Evolutionary conservation across 2,329 filamentous ascomycete species (phyloP), one percentile per base, ranked within the genome.

Genomic region (Diaporthe citri): DNA sequence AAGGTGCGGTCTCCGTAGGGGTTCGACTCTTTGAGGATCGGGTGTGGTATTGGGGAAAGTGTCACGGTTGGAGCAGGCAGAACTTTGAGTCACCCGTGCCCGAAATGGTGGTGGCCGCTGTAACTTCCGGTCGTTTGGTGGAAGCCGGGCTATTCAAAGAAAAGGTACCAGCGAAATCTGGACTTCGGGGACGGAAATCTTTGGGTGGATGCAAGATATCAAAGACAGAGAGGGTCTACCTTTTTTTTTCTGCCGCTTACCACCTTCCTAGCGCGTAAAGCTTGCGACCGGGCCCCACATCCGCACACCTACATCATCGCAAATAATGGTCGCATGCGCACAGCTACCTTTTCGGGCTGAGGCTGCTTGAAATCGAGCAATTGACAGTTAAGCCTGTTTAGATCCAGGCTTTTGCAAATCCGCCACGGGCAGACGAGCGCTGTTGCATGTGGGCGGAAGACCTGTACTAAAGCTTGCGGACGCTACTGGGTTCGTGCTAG

Each of bases 171-270:
- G 25, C 13, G 46, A 41, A 28, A 69, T 28, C 34, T 41, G 64
- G 48, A 41, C 34, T 20, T 41, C n/a, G 48, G 13, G 20, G 56
- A 8, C 28, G 56, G 46, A 36, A 56, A 31, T 39, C 25, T 28
- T 17, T 76, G n/a, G 17, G 51, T 46, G 48, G 48, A 31, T 60
- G 62, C 57, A 55, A 15, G 41, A 39, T 39, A 62, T 8, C 10
- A 36, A 55, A 64, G 55, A 60, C 55, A 31, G 39, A 22, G 46
- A 67, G 46, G 64, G 64, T 39, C 64, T 31, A 36, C 28, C 31
- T 48, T 56, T 75, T 72, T 75, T 75, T 76, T 74, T 72, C 69
- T 74, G 75, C 74, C 74, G 31, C 39, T 73, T 57, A 75, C 74
- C 74, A 67, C 74, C 57, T 75, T 59, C 74, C 71, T 64, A 64